These are phyloP conservation scores for Pseudocohnilembus persalinus DNA, from an alignment of 169 alveolate genomes.

Conservation along the genomic window DNA sequence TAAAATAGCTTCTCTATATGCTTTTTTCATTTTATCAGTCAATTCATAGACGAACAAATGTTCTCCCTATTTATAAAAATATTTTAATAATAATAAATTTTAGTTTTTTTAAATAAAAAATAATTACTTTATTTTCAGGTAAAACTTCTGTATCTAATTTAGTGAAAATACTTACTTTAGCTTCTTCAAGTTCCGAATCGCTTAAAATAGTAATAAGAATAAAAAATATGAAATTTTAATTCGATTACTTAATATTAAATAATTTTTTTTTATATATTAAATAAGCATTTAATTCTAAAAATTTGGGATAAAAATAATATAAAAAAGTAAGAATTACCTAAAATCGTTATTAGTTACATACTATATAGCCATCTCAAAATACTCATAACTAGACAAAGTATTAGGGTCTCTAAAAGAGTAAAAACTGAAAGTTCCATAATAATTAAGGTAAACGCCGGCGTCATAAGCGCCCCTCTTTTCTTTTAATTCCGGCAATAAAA, in stretches of 20 bases:
- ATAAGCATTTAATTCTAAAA: too few species aligned
- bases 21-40: neutral
- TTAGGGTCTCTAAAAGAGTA: neutral
- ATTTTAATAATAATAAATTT: too few species aligned
- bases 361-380: neutral
- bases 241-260: too few species aligned
- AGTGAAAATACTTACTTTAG: neutral
- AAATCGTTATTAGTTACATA: neutral
- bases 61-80: neutral
- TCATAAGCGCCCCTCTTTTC: neutral
- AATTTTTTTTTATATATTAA: too few species aligned
- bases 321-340: too few species aligned
- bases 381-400: neutral
- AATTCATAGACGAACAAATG: too few species aligned
- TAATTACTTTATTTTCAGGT: neutral
- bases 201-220: neutral
- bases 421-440: neutral
- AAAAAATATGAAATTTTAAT: too few species aligned
- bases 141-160: neutral
- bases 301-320: too few species aligned
- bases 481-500: neutral
- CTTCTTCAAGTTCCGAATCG: neutral
- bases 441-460: neutral
- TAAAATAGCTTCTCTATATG: neutral
- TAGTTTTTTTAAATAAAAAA: too few species aligned